Percentiles rank a stretch among this genome's conserved stretches.
phyloP scores from a whole-genome alignment of 2,329 filamentous ascomycete species.

The Epichloe coenophiala region DNA sequence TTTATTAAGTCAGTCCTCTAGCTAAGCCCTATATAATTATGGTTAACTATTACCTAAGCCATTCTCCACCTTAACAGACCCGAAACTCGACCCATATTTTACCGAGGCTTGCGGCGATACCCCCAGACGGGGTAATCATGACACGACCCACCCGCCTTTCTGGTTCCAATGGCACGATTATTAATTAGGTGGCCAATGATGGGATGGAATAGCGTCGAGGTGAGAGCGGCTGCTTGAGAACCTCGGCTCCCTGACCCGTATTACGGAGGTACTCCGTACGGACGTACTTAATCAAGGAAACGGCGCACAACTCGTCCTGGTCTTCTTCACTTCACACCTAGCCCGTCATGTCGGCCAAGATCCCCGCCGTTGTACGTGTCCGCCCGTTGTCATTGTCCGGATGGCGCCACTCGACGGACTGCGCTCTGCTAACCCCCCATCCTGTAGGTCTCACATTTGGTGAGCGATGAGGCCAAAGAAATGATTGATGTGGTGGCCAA shows the following conservation, averaged over 20 bases:
- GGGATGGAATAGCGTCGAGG: neutral
- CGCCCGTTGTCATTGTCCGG: neutral
- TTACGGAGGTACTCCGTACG: no score
- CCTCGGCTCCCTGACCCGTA: slow-evolving; percentile 3
- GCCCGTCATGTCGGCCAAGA: slow-evolving; percentile 18
- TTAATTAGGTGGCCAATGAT: neutral
- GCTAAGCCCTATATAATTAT: no score
- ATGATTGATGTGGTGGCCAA: slow-evolving; percentile 80
- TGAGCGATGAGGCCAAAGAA: slow-evolving; percentile 75
- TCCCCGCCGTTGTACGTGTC: slow-evolving; percentile 19
- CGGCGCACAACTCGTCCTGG: no score
- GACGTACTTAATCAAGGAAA: neutral
- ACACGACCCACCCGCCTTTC: no score
- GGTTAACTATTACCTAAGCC: no score
- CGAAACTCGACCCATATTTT: neutral
- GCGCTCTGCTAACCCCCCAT: no score
- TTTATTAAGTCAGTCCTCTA: no score
- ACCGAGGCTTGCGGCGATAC: neutral
- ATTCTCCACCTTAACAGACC: no score
- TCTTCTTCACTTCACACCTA: neutral
- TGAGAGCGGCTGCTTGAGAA: neutral
- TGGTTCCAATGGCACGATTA: no score
- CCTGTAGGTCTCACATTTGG: slow-evolving; percentile 36
- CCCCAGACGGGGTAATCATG: no score
- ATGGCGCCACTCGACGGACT: neutral